Evolutionary conservation across 768 basidiomycete species (phyloP).

Genomic region (Mycena chlorophos): DNA sequence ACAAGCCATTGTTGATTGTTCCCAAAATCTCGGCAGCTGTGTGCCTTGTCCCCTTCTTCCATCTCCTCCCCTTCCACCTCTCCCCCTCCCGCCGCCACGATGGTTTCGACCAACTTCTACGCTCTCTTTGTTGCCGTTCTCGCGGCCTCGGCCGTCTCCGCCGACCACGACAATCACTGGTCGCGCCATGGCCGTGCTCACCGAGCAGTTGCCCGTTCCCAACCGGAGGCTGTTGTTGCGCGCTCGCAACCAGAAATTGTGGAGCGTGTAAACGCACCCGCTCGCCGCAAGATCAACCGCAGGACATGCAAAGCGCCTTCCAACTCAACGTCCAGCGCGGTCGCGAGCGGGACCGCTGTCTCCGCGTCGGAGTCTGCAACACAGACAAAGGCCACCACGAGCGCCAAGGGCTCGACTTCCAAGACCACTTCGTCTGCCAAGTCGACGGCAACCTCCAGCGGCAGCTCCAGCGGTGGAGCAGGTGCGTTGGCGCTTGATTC

Average conservation of each 20-base stretch:
- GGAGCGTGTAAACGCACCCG: neutral
- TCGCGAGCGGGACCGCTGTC: neutral
- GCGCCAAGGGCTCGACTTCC: constrained; percentile 20
- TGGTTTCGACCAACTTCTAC: constrained; percentile 30
- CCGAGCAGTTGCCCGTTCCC: constrained; percentile 11
- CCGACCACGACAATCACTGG: constrained; percentile 19
- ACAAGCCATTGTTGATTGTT: neutral
- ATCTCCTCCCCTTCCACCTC: constrained; percentile 4
- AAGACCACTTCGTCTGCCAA: constrained; percentile 19
- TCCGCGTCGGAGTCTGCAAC: neutral
- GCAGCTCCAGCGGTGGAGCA: constrained; percentile 10
- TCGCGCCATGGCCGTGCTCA: constrained; percentile 16
- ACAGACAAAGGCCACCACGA: constrained; percentile 17
- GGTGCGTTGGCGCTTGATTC: constrained; percentile 25
- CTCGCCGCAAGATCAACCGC: constrained; percentile 1
- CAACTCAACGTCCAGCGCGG: constrained; percentile 1
- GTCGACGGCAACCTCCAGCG: constrained; percentile 15
- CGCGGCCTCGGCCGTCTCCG: constrained; percentile 20
- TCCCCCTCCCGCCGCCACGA: constrained; percentile 18
- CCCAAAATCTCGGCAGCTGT: neutral
- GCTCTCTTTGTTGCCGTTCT: constrained; percentile 28
- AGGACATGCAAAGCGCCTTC: constrained; percentile 13
- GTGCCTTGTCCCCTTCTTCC: constrained; percentile 1
- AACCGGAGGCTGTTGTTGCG: constrained; percentile 2
- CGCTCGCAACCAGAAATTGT: constrained; percentile 7